A percentile compares a stretch with the other conserved stretches of the same genome.
Conservation (phyloP, 768 basidiomycete species). For the Rhizopogon vulgaris region DNA sequence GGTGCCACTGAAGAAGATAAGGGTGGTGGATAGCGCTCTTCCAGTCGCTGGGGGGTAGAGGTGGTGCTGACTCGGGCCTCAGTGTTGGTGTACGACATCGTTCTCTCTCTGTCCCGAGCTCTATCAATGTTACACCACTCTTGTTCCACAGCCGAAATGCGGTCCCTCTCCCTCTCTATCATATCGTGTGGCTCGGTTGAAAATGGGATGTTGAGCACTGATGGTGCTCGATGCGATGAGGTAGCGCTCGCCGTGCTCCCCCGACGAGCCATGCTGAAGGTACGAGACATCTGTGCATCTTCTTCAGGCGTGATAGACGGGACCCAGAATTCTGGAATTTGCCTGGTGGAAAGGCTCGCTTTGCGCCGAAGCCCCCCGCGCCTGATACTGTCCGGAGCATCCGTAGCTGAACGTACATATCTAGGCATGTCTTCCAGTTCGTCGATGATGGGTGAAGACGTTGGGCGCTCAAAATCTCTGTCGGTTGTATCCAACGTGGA, state of each 20-base stretch:
- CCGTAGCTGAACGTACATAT: constrained; percentile 14
- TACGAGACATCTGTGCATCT: constrained; percentile 34
- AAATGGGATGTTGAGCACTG: constrained; percentile 35
- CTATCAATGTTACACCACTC: constrained; percentile 22
- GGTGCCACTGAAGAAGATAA: constrained; percentile 9
- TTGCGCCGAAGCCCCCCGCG: constrained; percentile 25
- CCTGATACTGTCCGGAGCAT: constrained; percentile 18
- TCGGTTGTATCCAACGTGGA: constrained; percentile 19
- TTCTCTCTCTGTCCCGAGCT: constrained; percentile 16
- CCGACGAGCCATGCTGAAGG: constrained; percentile 37
- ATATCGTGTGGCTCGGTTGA: constrained; percentile 15
- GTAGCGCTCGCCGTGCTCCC: constrained; percentile 45
- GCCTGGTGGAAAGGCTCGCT: constrained; percentile 29
- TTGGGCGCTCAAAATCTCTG: constrained; percentile 15
- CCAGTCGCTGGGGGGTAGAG: constrained; percentile 5
- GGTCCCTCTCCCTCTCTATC: constrained; percentile 20
- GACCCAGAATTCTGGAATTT: constrained; percentile 43
- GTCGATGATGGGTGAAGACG: constrained; percentile 15
- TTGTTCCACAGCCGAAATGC: constrained; percentile 21
- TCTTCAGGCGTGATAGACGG: constrained; percentile 41
- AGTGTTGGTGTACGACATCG: constrained; percentile 6
- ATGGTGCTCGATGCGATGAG: constrained; percentile 40
- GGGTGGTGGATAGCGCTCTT: constrained; percentile 13
- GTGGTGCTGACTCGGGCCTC: constrained; percentile 17
- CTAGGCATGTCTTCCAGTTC: constrained; percentile 23